phyloP scores from a whole-genome alignment of 106 monocot species.

The Iris macrosiphon region DNA sequence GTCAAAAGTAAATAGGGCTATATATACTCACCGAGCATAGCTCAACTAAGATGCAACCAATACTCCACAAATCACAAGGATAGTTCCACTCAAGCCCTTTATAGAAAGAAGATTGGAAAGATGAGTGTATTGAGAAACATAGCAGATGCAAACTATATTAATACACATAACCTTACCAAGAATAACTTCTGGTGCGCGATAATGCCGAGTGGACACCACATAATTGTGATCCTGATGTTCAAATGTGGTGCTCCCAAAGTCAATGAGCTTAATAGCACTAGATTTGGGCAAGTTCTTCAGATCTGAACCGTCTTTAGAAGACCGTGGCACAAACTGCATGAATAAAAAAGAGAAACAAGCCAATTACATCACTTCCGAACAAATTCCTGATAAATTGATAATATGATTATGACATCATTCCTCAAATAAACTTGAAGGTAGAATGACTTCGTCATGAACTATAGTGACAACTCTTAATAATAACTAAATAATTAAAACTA shows the following conservation, averaged over 20 bases:
- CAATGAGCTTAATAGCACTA: constrained; percentile 95
- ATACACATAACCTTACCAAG: constrained; percentile 49
- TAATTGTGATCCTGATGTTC: constrained; percentile 97
- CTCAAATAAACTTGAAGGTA: too few species aligned
- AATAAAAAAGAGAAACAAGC: constrained; percentile 1
- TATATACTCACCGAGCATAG: constrained; percentile 79
- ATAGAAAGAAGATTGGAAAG: constrained; percentile 15
- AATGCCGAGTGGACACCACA: constrained; percentile 94
- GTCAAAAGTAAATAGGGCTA: background rate
- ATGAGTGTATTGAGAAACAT: background rate
- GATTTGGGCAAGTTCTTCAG: constrained; percentile 79
- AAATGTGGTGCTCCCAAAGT: constrained; percentile 97
- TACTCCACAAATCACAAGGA: constrained; percentile 98
- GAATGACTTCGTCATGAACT: too few species aligned
- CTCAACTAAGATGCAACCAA: constrained; percentile 95
- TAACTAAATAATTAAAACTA: too few species aligned
- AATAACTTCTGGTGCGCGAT: constrained; percentile 97
- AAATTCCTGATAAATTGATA: background rate
- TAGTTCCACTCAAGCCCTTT: constrained; percentile 94
- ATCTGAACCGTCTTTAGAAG: constrained; percentile 38
- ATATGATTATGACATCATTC: too few species aligned
- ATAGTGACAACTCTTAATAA: too few species aligned
- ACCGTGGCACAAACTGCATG: constrained; percentile 36
- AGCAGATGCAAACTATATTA: background rate
- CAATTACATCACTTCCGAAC: background rate